Base-by-base conservation (phyloP, 2,329 filamentous ascomycete genomes). In the Clonostachys rosea region DNA sequence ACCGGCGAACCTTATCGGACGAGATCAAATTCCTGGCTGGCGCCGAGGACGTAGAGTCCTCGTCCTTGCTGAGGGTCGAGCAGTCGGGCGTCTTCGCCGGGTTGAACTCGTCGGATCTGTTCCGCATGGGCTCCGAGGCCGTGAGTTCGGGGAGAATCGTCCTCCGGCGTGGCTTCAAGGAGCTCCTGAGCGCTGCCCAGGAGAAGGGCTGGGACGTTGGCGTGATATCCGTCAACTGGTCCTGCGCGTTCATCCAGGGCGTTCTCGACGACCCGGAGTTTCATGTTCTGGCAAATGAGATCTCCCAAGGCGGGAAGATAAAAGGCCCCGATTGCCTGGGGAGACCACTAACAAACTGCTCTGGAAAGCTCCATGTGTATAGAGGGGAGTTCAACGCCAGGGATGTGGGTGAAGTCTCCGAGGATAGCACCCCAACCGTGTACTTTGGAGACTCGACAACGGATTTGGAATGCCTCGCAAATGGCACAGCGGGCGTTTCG, bases 401-500 rank as follows among this genome's bases (percentile, higher is more conserved):
- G 14, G 14, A n/a, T 18, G 17, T 12, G 34, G 50, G 42, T 34
- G 47, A 47, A 7, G 55, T 55, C n/a, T 52, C 56, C 5, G 52
- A 48, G 2, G 47, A 52, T 47, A 30, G 24, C 24, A 30, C 9
- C 6, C 24, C 24, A 10, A 55, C 66, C n/a, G 57, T 78, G n/a
- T 83, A 82, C 61, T 72, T 81, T 57, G 79, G 79, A 8, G 79
- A 83, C 57, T 80, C 78, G 30, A 69, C 69, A 3, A 81, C 78
- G 2, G 79, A 83, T 56, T 59, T 82, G 47, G 71, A 74, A 55
- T 82, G 78, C 49, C 59, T 83, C 36, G 36, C 36, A 18, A 18
- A 18, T 6, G 56, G 59, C 18, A 60, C 58, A 3, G 60, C 63
- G 6, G 79, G 77, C 5, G 60, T 81, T 18, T 69, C 76, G 40